Percentiles rank a stretch among this genome's conserved stretches.
Conservation (phyloP, 148 eudicot species). For the Euryodendron excelsum region DNA sequence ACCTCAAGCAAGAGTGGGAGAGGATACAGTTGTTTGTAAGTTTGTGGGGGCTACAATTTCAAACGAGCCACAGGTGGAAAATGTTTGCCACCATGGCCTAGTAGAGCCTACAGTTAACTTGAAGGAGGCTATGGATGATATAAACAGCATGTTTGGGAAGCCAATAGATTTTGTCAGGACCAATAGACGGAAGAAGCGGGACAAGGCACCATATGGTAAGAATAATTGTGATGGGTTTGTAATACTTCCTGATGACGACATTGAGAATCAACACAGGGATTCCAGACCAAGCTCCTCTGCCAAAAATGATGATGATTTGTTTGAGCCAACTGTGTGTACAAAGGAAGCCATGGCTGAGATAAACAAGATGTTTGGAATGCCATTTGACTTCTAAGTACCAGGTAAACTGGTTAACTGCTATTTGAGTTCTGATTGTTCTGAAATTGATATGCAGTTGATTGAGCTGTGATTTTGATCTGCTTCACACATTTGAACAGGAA, state of each 20-base stretch:
- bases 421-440: not conserved
- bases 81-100: constrained; percentile 67
- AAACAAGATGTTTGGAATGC: constrained; percentile 66
- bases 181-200: constrained; percentile 54
- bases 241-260: constrained; percentile 77
- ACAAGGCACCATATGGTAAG: constrained; percentile 32
- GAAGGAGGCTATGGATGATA: constrained; percentile 53
- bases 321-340: constrained; percentile 80
- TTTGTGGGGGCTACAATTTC: constrained; percentile 63
- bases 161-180: constrained; percentile 89
- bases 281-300: constrained; percentile 36
- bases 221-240: constrained; percentile 46
- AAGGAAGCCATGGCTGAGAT: constrained; percentile 90
- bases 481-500: not conserved
- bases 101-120: constrained; percentile 26
- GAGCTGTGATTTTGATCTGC: constrained; percentile 2
- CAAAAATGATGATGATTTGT: constrained; percentile 53
- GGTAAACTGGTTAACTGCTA: constrained; percentile 14
- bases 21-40: constrained; percentile 75
- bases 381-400: constrained; percentile 51
- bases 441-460: not conserved
- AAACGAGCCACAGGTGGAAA: constrained; percentile 85
- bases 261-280: constrained; percentile 26
- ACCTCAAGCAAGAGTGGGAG: constrained; percentile 42
- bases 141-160: constrained; percentile 90